Base-by-base conservation (phyloP, 208 protist genomes). In the Trypanosoma caninum region DNA sequence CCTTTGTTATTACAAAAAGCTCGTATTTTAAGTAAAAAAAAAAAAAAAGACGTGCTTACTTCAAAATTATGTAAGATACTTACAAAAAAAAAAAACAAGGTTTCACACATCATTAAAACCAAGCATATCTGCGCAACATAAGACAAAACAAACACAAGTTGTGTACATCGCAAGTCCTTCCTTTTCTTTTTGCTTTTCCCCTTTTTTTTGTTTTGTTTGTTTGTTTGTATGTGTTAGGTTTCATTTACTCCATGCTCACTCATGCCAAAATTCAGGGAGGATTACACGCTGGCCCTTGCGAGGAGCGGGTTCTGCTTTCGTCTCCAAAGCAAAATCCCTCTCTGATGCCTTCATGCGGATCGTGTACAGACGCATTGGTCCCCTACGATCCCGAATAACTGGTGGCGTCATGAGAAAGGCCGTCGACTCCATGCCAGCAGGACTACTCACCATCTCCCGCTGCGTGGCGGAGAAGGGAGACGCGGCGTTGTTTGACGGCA, bases 291-390 rank as follows among this genome's bases (percentile, higher is more conserved):
- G 18, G 4, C 63, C 63, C 2, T 47, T 3, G 1, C 47, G 40
- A n/a, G 63, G 63, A 0, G 54, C 34, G 10, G 37, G 42, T 2
- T 25, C 30, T 35, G 35, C 16, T 3, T 25, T 30, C 34, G 23
- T 27, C 59, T 57, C 47, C 22, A n/a, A n/a, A n/a, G n/a, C n/a
- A n/a, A n/a, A 34, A 57, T 9, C 47, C 37, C 25, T 23, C 38
- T 3, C 23, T 27, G 34, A 28, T 11, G 25, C 30, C 27, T 3
- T 1, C 11, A 65, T 45, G 22, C 35, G 41, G 37, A 69, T 69
- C 3, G 42, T 33, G 54, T 69, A 69, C 11, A 69, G 34, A 11
- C 62, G 62, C 62, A 69, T 11, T 34, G 51, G 62, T 27, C 35
- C 10, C 14, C 45, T 23, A 18, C 31, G 34, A 25, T 34, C 3